phyloP scores from a whole-genome alignment of 495 filamentous ascomycete genomes.

The Pyrenula massariospora region DNA sequence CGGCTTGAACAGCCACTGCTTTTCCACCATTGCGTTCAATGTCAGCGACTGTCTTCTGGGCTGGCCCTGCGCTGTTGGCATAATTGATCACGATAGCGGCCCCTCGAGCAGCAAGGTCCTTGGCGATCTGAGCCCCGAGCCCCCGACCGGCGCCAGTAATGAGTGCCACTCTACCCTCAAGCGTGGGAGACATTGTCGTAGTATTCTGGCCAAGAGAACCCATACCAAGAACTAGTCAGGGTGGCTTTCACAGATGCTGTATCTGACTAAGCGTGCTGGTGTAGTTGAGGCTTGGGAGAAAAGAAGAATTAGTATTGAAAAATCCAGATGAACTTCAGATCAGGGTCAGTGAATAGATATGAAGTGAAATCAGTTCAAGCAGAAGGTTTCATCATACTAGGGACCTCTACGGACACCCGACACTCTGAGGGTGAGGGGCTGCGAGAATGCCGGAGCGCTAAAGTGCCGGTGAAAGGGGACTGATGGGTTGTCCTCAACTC shows the following conservation, averaged over 20 bases:
- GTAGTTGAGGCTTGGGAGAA: too few relatives aligned
- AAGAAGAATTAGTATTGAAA: too few relatives aligned
- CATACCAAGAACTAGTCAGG: neutral
- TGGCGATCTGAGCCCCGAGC: constrained; percentile 63
- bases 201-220: neutral
- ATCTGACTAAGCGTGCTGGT: too few relatives aligned
- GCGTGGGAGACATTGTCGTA: constrained; percentile 3
- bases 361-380: neutral
- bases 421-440: neutral
- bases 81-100: constrained; percentile 72
- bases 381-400: neutral
- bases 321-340: too few relatives aligned
- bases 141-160: constrained; percentile 63
- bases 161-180: constrained; percentile 60
- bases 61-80: constrained; percentile 46
- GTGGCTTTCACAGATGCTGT: too few relatives aligned
- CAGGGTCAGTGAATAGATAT: too few relatives aligned
- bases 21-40: constrained; percentile 48
- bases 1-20: constrained; percentile 62
- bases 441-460: neutral
- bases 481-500: too few relatives aligned
- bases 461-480: neutral
- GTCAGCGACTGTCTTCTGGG: constrained; percentile 48
- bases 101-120: constrained; percentile 63
- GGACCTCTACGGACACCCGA: neutral